phyloP scores from a whole-genome alignment of 1,139 yeast species.

The Torulaspora pretoriensis region DNA sequence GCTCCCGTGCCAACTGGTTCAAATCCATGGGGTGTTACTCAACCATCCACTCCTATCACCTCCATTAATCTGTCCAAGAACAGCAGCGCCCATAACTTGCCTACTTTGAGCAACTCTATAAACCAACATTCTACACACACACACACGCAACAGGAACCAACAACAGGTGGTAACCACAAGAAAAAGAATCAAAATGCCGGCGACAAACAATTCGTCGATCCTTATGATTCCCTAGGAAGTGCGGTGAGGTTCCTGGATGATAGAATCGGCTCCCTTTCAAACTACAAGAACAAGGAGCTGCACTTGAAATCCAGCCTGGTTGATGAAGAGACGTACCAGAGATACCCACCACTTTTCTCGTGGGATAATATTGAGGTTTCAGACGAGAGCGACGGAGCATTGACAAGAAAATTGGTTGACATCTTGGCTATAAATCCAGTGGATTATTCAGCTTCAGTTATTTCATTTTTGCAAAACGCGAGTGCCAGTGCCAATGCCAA shows the following conservation, averaged over 20 bases:
- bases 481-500: conserved; percentile 16
- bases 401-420: conserved; percentile 34
- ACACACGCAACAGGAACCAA: conserved; percentile 10
- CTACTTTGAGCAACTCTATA: conserved; percentile 61
- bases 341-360: conserved; percentile 44
- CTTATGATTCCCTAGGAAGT: conserved; percentile 34
- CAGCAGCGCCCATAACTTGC: conserved; percentile 61
- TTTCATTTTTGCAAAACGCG: conserved; percentile 32
- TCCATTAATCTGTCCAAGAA: conserved; percentile 32
- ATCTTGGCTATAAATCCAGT: conserved; percentile 35
- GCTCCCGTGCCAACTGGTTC: conserved; percentile 36
- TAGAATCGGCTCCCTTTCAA: conserved; percentile 34
- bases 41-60: conserved; percentile 33
- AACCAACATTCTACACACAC: conserved; percentile 16
- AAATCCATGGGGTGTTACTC: conserved; percentile 37
- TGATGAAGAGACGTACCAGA: conserved; percentile 36
- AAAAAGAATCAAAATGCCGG: conserved; percentile 35
- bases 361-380: conserved; percentile 35
- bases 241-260: conserved; percentile 39
- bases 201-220: conserved; percentile 31
- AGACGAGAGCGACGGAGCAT: conserved; percentile 29
- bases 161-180: conserved; percentile 17
- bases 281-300: conserved; percentile 33
- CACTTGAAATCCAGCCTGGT: conserved; percentile 38
- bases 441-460: conserved; percentile 34